phyloP scores from a whole-genome alignment of 805 yeast genomes.

The Metschnikowia dekortorum region DNA sequence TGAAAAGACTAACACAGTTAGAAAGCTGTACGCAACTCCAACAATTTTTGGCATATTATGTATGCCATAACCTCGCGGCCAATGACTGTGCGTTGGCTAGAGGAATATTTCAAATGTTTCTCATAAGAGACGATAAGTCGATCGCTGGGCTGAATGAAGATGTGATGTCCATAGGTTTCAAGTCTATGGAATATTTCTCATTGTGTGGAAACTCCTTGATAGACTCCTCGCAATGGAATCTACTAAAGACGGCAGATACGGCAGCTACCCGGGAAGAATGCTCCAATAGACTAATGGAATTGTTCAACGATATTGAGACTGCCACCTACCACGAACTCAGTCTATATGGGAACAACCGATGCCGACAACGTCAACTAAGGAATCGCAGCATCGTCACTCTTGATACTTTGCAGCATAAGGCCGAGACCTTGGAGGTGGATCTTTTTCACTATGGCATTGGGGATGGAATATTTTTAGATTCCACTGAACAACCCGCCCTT shows the following conservation, averaged over 20 bases:
- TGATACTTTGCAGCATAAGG: slow-evolving; percentile 77
- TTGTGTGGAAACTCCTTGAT: slow-evolving; percentile 35
- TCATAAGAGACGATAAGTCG: slow-evolving; percentile 58
- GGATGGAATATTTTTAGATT: slow-evolving; percentile 21
- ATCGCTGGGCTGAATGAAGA: slow-evolving; percentile 47
- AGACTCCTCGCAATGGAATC: slow-evolving; percentile 21
- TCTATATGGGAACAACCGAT: slow-evolving; percentile 51
- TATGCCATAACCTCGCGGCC: slow-evolving; percentile 20
- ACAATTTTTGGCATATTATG: slow-evolving; percentile 24
- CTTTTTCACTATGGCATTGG: slow-evolving; percentile 35
- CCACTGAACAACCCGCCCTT: slow-evolving; percentile 42
- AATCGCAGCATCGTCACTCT: slow-evolving; percentile 55
- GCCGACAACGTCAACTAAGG: slow-evolving; percentile 74
- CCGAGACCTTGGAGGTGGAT: slow-evolving; percentile 59
- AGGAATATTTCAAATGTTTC: slow-evolving; percentile 57
- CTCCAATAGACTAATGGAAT: slow-evolving; percentile 7
- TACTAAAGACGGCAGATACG: slow-evolving; percentile 6
- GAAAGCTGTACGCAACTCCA: slow-evolving; percentile 22
- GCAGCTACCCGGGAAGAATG: slow-evolving; percentile 8
- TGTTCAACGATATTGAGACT: slow-evolving; percentile 40
- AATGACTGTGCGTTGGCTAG: slow-evolving; percentile 49
- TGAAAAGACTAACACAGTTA: slow-evolving; percentile 17
- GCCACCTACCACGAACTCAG: slow-evolving; percentile 33
- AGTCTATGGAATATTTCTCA: slow-evolving; percentile 40
- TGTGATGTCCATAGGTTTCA: slow-evolving; percentile 22